These are phyloP conservation scores for Colletotrichum spinosum DNA, from an alignment of 2,329 filamentous ascomycete genomes.

Conservation along the genomic window DNA sequence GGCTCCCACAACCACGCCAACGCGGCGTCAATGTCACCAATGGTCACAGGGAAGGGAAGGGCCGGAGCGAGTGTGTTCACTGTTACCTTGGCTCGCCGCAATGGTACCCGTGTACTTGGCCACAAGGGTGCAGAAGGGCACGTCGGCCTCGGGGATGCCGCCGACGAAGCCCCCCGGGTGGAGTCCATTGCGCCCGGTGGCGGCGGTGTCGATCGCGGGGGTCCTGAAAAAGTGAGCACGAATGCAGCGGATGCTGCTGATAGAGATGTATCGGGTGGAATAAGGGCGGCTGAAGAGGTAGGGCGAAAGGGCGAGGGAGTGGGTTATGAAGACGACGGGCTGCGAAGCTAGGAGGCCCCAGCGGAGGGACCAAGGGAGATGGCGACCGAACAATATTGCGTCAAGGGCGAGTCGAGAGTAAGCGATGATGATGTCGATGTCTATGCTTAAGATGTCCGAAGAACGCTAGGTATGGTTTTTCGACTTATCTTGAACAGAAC, in stretches of 20 bases:
- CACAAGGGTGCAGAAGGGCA: conserved; percentile 48
- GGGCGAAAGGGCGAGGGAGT: conserved; percentile 49
- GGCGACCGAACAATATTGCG: conserved; percentile 47
- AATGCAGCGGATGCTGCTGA: conserved; percentile 42
- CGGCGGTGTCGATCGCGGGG: conserved; percentile 8
- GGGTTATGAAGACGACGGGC: conserved; percentile 52
- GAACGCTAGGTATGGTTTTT: not conserved
- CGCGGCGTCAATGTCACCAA: conserved; percentile 60
- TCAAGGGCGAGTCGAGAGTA: conserved; percentile 46
- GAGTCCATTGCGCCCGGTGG: conserved; percentile 33
- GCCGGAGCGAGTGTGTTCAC: conserved; percentile 59
- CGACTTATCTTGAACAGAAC: not conserved
- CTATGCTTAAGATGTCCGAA: conserved; percentile 10
- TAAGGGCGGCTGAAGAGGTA: conserved; percentile 52
- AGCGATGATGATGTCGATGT: conserved; percentile 10
- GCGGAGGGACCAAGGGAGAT: conserved; percentile 52
- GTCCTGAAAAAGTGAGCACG: conserved; percentile 51
- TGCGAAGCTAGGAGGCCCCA: conserved; percentile 58
- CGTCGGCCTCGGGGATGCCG: conserved; percentile 53
- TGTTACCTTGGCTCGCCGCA: conserved; percentile 51
- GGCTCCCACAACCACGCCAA: conserved; percentile 50
- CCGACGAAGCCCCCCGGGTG: conserved; percentile 57
- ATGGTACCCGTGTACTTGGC: conserved; percentile 55
- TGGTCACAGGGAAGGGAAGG: conserved; percentile 58
- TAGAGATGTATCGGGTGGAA: conserved; percentile 47